Percentiles rank a stretch among this genome's conserved stretches.
phyloP scores from a whole-genome alignment of 2,329 filamentous ascomycete species.

The Penicillium capsulatum region DNA sequence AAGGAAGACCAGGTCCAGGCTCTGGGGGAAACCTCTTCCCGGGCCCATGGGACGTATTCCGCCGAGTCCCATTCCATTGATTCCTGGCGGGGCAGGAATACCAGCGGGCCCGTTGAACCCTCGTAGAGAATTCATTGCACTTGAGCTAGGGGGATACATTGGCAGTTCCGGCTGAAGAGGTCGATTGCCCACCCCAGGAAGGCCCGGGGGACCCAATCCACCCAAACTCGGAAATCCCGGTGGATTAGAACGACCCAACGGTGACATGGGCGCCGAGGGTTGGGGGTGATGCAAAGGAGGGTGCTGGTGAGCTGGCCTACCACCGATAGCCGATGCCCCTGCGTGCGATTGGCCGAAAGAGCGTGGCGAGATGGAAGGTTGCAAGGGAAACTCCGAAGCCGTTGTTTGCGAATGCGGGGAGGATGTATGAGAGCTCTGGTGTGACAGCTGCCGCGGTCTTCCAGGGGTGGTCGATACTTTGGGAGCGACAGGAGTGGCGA shows the following conservation, averaged over 20 bases:
- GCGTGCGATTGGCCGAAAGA: slow-evolving; percentile 63
- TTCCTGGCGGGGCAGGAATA: slow-evolving; percentile 54
- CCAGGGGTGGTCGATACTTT: slow-evolving; percentile 73
- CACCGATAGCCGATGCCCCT: slow-evolving; percentile 51
- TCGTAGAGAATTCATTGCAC: slow-evolving; percentile 54
- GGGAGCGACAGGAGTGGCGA: slow-evolving; percentile 74
- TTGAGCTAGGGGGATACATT: slow-evolving; percentile 51
- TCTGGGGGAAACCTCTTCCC: slow-evolving; percentile 53
- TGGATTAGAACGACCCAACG: slow-evolving; percentile 57
- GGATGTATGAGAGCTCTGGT: slow-evolving; percentile 67
- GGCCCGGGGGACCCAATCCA: slow-evolving; percentile 53
- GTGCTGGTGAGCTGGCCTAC: slow-evolving; percentile 56
- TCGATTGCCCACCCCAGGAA: slow-evolving; percentile 50
- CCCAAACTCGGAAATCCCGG: slow-evolving; percentile 50
- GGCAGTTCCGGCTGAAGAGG: slow-evolving; percentile 51
- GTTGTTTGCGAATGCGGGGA: slow-evolving; percentile 56
- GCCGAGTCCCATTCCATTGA: slow-evolving; percentile 59
- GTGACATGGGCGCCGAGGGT: slow-evolving; percentile 61
- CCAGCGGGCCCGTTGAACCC: slow-evolving; percentile 51
- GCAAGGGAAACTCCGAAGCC: slow-evolving; percentile 53
- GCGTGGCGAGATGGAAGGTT: slow-evolving; percentile 58
- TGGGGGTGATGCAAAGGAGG: slow-evolving; percentile 54
- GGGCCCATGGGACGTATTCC: slow-evolving; percentile 57
- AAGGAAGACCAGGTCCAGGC: slow-evolving; percentile 39
- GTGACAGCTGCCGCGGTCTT: slow-evolving; percentile 70